Conservation (phyloP, 768 basidiomycete genomes). For the Boletus speciosus region DNA sequence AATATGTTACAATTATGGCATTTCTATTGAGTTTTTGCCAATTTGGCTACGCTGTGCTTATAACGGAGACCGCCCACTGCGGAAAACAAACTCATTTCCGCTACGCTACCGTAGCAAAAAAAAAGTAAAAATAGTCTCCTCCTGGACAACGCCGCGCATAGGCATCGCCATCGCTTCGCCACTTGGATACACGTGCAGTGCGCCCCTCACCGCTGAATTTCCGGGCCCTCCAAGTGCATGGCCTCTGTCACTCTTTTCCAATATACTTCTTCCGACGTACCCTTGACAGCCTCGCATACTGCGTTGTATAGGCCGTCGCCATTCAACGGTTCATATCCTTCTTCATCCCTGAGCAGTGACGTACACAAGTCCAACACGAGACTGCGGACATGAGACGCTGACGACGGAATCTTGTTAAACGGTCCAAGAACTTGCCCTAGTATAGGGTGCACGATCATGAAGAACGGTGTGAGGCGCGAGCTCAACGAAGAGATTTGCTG, state of each 20-base stretch:
- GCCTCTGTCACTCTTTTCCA: constrained; percentile 33
- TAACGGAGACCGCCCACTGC: constrained; percentile 3
- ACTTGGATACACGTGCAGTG: not conserved
- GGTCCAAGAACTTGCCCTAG: constrained; percentile 77
- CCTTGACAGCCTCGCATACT: constrained; percentile 26
- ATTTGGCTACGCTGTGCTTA: constrained; percentile 1
- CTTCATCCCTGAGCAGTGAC: constrained; percentile 24
- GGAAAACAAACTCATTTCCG: constrained; percentile 15
- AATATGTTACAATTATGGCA: too few relatives aligned
- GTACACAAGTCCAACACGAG: constrained; percentile 65
- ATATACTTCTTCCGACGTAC: constrained; percentile 26
- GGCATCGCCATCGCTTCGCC: not conserved
- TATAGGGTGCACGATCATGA: constrained; percentile 69
- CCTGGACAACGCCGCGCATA: not conserved
- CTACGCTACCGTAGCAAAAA: constrained; percentile 11
- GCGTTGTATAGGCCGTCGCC: constrained; percentile 21
- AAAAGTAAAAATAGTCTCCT: constrained; percentile 4
- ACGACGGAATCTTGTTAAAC: constrained; percentile 59
- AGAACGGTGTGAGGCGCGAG: constrained; percentile 73
- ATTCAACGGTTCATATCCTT: constrained; percentile 2
- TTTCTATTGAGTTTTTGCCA: not conserved
- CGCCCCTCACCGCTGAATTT: too few relatives aligned
- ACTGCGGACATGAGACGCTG: constrained; percentile 40
- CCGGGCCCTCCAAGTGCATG: constrained; percentile 7
- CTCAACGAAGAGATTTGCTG: constrained; percentile 51